Evolutionary conservation across 768 basidiomycete species (phyloP).

Genomic region (Pleurotus djamor): DNA sequence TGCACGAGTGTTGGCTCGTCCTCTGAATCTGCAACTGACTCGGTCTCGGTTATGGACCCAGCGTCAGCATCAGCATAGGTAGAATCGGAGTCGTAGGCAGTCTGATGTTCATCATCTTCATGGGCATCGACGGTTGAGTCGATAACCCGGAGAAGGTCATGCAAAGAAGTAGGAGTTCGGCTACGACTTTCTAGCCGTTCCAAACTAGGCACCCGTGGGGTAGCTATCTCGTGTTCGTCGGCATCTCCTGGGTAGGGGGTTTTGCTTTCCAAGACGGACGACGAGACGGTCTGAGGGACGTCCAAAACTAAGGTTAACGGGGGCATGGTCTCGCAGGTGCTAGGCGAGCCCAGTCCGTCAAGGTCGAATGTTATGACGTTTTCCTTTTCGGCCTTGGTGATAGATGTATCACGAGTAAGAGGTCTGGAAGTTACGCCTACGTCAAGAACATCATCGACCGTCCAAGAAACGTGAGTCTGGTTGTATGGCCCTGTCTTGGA

Average conservation of each 20-base stretch:
- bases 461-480: neutral
- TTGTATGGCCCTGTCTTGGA: constrained; percentile 28
- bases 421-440: neutral
- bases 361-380: neutral
- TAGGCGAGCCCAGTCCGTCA: neutral
- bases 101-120: neutral
- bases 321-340: neutral
- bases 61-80: neutral
- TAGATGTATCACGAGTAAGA: neutral
- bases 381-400: neutral
- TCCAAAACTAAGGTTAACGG: neutral
- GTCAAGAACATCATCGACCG: neutral
- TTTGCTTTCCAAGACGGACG: neutral
- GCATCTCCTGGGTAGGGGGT: neutral
- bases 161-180: neutral
- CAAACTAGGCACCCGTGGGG: neutral
- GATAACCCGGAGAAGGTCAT: constrained; percentile 1
- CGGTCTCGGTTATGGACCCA: neutral
- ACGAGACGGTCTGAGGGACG: neutral
- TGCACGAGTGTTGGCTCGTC: neutral
- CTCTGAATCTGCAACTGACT: neutral
- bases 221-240: neutral
- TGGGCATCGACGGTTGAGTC: neutral
- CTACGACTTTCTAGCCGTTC: neutral
- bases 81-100: neutral